Evolutionary conservation across 768 basidiomycete genomes (phyloP).

Genomic region (Lactifluus pinguis): DNA sequence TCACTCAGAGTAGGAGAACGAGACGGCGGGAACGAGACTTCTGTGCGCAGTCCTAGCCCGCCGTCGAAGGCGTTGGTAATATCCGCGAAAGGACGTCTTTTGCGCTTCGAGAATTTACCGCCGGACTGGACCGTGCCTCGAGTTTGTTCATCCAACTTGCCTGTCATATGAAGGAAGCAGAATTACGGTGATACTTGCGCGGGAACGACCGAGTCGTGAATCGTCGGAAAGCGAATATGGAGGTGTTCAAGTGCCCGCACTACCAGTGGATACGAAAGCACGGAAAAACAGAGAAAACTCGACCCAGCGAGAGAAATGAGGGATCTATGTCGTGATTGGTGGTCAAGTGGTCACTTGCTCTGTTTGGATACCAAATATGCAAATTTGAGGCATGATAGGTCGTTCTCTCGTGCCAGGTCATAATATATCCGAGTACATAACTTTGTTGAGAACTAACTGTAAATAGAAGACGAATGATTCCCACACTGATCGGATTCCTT

Average conservation of each 20-base stretch:
- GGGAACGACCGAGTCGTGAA: not conserved
- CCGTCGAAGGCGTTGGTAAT: slow-evolving; percentile 11
- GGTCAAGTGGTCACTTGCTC: no score
- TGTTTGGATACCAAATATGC: no score
- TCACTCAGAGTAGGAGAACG: not conserved
- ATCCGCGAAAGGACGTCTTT: slow-evolving; percentile 13
- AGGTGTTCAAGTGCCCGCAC: slow-evolving; percentile 7
- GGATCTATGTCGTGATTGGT: no score
- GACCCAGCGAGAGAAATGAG: slow-evolving; percentile 4
- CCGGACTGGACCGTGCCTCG: not conserved
- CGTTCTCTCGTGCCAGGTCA: no score
- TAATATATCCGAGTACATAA: no score
- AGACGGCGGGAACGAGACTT: not conserved
- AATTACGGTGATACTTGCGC: not conserved
- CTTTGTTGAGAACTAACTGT: no score
- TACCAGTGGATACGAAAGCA: slow-evolving; percentile 10
- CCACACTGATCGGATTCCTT: no score
- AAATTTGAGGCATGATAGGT: no score
- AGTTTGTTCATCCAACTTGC: not conserved
- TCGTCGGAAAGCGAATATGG: not conserved
- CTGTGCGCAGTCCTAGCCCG: not conserved
- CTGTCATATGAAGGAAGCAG: not conserved
- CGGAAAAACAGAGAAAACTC: slow-evolving; percentile 6
- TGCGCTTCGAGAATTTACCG: not conserved
- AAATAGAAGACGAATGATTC: no score